Percentiles rank a stretch among this genome's conserved stretches.
Evolutionary conservation across 768 basidiomycete species (phyloP).

Genomic region (Podaxis sp.): DNA sequence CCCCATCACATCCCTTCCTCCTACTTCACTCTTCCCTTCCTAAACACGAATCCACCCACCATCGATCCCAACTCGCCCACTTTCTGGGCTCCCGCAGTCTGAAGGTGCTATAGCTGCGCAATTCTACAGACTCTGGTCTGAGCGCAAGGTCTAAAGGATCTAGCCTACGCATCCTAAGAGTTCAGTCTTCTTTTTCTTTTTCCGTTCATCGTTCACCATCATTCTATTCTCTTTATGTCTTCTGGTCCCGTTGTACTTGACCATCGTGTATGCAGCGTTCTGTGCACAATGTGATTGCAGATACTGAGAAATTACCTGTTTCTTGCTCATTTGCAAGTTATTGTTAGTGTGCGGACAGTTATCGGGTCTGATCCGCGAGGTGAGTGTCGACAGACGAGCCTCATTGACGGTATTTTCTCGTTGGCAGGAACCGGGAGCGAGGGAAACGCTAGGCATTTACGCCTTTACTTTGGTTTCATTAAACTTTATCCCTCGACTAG

Average conservation of each 20-base stretch:
- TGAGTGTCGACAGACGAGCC: not conserved
- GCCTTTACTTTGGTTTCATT: not conserved
- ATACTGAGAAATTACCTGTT: constrained; percentile 4
- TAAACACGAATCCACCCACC: not conserved
- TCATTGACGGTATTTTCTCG: constrained; percentile 1
- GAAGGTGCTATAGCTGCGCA: not conserved
- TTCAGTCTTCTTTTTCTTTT: constrained; percentile 6
- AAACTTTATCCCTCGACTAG: constrained; percentile 2
- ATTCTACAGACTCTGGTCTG: not conserved
- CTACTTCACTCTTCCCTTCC: not conserved
- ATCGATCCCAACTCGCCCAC: constrained; percentile 2
- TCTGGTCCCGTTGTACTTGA: constrained; percentile 3
- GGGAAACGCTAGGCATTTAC: not conserved
- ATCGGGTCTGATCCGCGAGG: constrained; percentile 1
- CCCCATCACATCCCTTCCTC: constrained; percentile 6
- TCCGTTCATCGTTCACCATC: not conserved
- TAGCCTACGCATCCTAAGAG: not conserved
- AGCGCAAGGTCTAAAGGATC: not conserved
- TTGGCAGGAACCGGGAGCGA: not conserved
- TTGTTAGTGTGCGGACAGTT: constrained; percentile 1
- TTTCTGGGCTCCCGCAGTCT: not conserved
- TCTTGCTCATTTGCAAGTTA: not conserved
- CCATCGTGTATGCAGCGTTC: constrained; percentile 8
- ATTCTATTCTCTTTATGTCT: not conserved
- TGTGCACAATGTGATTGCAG: constrained; percentile 13